Base-by-base conservation (phyloP, 129 eudicot genomes). In the Rutidosis leptorrhynchoides region DNA sequence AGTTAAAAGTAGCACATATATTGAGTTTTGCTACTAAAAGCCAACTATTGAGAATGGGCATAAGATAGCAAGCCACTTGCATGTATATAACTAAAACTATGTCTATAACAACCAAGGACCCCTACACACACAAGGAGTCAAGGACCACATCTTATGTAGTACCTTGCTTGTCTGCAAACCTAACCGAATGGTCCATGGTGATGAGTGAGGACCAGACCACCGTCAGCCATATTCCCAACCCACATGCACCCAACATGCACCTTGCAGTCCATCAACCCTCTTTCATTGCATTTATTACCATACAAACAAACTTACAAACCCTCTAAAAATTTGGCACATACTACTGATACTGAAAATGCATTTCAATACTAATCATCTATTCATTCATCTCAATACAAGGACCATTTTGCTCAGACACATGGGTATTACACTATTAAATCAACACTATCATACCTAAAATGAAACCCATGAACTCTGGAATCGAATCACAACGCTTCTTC, bases 111-210 rank as follows among this genome's bases (percentile, higher is more conserved):
- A 27, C 7, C 61, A 16, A 11, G 24, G 67, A 33, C 78, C 43
- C 24, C n/a, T 17, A 19, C 61, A 21, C 61, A 46, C 33, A n/a
- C n/a, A n/a, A n/a, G n/a, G n/a, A n/a, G n/a, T n/a, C n/a, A 74
- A 75, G 52, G 74, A 58, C 79, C 33, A 48, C 74, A 67, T 59
- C 62, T 32, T 22, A 30, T 46, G 74, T 75, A 75, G 74, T 75
- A 75, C 79, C 63, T 60, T 46, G 54, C 1, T 67, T 74, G 27
- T 35, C 79, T 67, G 79, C 60, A 59, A 48, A 67, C 79, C 74
- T 28, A 75, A 75, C 79, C 63, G 45, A 67, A 59, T 75, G 79
- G 79, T 67, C 79, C 79, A 67, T 74, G 45, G 62, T 58, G 5
- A 49, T 62, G 69, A 65, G 62, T 58, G 5, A 49, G 69, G 69